Conservation (phyloP, 371 early-diverging fungal genomes). For the Nematocida ausubeli region DNA sequence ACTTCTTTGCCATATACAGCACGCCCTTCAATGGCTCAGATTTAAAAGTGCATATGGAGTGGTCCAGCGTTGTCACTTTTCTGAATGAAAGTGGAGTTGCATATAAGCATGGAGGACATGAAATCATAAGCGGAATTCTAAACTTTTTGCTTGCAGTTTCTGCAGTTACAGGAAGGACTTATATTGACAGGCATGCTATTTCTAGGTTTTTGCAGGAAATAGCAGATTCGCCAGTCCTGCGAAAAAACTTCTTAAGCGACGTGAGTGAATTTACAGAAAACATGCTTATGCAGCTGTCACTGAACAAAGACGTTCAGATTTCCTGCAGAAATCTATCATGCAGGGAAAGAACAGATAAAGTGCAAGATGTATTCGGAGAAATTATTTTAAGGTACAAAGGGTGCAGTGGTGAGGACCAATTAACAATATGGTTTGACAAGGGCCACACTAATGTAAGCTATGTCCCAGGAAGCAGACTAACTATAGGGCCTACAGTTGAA, state of each 20-base stretch:
- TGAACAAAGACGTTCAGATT: background rate
- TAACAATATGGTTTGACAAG: background rate
- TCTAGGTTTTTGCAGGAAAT: too few relatives aligned
- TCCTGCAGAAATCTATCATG: background rate
- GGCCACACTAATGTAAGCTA: background rate
- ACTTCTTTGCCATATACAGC: background rate
- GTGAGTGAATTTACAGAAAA: background rate
- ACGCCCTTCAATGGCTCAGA: background rate
- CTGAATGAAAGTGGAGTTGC: background rate
- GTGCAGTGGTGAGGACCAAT: background rate
- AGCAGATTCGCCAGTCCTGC: too few relatives aligned
- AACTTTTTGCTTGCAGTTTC: background rate
- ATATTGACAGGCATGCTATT: too few relatives aligned
- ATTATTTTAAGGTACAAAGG: background rate
- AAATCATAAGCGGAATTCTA: background rate
- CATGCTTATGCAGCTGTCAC: background rate
- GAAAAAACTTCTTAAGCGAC: background rate
- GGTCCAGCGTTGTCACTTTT: background rate
- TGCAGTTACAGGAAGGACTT: too few relatives aligned
- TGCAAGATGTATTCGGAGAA: background rate
- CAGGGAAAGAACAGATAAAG: background rate
- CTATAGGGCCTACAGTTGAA: background rate
- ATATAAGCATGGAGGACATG: background rate
- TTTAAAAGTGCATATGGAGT: background rate
- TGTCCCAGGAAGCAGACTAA: background rate